Base-by-base conservation (phyloP, 371 early-diverging fungal genomes). In the Circinella umbellata region DNA sequence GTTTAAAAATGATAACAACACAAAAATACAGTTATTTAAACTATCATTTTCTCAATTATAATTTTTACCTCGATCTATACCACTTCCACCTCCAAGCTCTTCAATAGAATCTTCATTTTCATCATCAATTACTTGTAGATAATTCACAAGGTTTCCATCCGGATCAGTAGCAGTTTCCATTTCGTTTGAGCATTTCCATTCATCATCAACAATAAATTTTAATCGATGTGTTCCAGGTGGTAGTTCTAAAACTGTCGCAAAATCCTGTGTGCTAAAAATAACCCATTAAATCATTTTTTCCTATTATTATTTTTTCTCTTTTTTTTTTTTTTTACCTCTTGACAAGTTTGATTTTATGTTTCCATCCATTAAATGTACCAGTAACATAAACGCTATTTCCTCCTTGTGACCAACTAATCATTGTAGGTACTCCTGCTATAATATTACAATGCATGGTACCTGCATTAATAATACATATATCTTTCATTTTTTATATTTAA, bases 331-430 rank as follows among this genome's bases (percentile, higher is more conserved):
- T 59, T 48, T 80, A 92, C 93, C 92, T 93, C 71, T 93, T 91
- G 61, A 88, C 86, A 66, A 98, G 71, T 67, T 90, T 89, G 38
- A 98, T 92, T 82, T 96, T 96, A 72, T 95, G 93, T 73, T 93
- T 94, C 99, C 99, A 98, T 59, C 94, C 93, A 82, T 97, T 97
- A 74, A 98, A 98, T n/a, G 96, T 95, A 18, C 99, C 99, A 4
- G 98, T 96, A 15, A 98, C 88, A 79, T 92, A 95, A 4, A 98
- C 99, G 63, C 83, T 88, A 17, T 90, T 79, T 20, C 96, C 98
- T 20, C 93, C 94, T 70, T 94, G 93, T 14, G 91, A 87, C 98
- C 98, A 98, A 27, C 89, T 89, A 34, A 98, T 91, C 65, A 98
- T 93, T 15, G 94, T 94, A 1, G 92, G 91, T 51, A 94, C 76